A percentile compares a stretch with the other conserved stretches of the same genome.
Conservation (phyloP, 2,329 filamentous ascomycete genomes). For the Nakataea oryzae region DNA sequence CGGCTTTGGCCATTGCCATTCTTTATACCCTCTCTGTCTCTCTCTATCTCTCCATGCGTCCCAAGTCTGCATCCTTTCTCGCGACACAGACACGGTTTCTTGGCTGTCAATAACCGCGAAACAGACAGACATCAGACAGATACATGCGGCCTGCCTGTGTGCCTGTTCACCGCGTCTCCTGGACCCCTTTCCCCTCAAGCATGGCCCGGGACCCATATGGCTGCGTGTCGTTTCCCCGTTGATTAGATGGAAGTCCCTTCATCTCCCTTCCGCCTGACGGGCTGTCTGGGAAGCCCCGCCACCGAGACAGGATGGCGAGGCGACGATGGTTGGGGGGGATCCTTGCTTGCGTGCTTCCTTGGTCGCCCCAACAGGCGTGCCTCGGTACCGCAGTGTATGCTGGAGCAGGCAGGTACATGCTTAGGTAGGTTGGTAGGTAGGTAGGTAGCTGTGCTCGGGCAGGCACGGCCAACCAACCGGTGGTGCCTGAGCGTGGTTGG, state of each 20-base stretch:
- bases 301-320: not conserved
- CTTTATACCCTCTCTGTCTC: not conserved
- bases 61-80: not conserved
- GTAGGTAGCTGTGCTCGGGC: no score
- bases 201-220: not conserved
- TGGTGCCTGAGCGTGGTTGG: not conserved
- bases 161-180: not conserved
- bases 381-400: no score
- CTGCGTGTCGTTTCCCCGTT: not conserved
- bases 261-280: not conserved
- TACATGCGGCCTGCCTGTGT: no score
- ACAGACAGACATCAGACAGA: not conserved
- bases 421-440: no score
- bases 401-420: no score
- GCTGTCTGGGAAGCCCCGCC: not conserved
- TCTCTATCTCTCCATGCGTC: no score
- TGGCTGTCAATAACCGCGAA: not conserved
- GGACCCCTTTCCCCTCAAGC: not conserved
- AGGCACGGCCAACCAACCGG: not conserved
- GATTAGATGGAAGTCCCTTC: not conserved
- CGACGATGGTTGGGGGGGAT: not conserved
- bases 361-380: no score
- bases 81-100: not conserved
- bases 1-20: no score
- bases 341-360: not conserved